Evolutionary conservation across 1,284 basidiomycete species (phyloP).

Genomic region (Trichosporon ovoides): DNA sequence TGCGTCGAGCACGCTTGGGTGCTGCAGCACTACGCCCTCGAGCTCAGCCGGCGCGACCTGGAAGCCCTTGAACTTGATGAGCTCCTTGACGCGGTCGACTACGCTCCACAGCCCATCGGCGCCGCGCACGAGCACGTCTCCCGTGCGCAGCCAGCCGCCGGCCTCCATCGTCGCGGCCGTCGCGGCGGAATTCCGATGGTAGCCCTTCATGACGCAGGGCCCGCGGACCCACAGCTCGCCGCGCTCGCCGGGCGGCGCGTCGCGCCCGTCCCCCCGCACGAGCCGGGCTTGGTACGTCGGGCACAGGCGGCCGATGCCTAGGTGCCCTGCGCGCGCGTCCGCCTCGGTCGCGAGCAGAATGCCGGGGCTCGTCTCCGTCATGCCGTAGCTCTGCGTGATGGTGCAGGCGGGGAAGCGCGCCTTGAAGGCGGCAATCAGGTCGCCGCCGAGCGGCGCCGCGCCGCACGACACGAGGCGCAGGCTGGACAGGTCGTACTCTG

Average conservation of each 20-base stretch:
- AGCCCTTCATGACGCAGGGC: constrained; percentile 53
- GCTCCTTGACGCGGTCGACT: constrained; percentile 60
- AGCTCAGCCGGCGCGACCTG: constrained; percentile 76
- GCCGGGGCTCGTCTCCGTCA: constrained; percentile 52
- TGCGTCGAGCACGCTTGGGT: constrained; percentile 63
- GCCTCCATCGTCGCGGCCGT: constrained; percentile 10
- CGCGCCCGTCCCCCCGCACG: constrained; percentile 50
- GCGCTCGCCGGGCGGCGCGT: constrained; percentile 54
- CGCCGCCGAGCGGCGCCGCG: constrained; percentile 68
- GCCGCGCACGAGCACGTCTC: constrained; percentile 64
- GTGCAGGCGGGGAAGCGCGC: constrained; percentile 14
- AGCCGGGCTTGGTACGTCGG: constrained; percentile 73
- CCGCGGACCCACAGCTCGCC: constrained; percentile 80
- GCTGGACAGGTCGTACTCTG: constrained; percentile 63
- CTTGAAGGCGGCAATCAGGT: constrained; percentile 30
- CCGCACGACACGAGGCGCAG: constrained; percentile 64
- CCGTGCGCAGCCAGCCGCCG: constrained; percentile 73
- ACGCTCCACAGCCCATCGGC: constrained; percentile 55
- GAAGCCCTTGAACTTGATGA: constrained; percentile 68
- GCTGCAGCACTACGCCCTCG: constrained; percentile 65
- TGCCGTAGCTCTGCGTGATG: constrained; percentile 45
- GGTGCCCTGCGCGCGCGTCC: neutral
- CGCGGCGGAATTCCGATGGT: constrained; percentile 8
- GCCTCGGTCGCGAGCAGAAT: constrained; percentile 21
- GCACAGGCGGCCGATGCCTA: constrained; percentile 60